Evolutionary conservation across 2,329 filamentous ascomycete species (phyloP).

Genomic region (Sporothrix pseudoabietina): DNA sequence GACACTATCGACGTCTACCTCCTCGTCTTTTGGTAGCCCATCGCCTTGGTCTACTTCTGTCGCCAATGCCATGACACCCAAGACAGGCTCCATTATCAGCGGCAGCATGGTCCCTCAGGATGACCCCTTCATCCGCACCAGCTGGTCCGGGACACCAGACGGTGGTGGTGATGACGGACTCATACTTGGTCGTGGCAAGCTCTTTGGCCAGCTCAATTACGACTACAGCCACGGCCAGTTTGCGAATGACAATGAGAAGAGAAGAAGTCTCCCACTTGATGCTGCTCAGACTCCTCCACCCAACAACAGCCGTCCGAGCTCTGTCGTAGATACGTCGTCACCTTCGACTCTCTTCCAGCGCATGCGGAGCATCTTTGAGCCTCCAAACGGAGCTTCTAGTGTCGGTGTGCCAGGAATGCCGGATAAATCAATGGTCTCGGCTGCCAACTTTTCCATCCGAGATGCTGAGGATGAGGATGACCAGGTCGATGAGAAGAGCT

Average conservation of each 20-base stretch:
- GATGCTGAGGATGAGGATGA: slow-evolving; percentile 32
- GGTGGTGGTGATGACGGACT: slow-evolving; percentile 36
- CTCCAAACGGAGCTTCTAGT: slow-evolving; percentile 29
- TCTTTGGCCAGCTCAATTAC: slow-evolving; percentile 35
- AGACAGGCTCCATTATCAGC: slow-evolving; percentile 28
- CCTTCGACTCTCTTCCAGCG: slow-evolving; percentile 44
- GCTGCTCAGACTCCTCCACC: neutral
- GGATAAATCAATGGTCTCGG: neutral
- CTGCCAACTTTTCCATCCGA: neutral
- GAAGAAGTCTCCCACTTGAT: neutral
- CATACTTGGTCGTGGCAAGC: slow-evolving; percentile 4
- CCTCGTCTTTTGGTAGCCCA: slow-evolving; percentile 37
- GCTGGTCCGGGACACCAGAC: slow-evolving; percentile 37
- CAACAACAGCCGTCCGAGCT: slow-evolving; percentile 29
- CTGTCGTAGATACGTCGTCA: slow-evolving; percentile 29
- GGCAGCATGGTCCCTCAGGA: slow-evolving; percentile 32
- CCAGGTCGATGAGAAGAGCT: slow-evolving; percentile 39
- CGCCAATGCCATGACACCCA: neutral
- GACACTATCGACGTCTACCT: slow-evolving; percentile 40
- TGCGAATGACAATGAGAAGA: slow-evolving; percentile 25
- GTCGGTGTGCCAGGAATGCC: neutral
- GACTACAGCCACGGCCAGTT: slow-evolving; percentile 33
- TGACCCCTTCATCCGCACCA: slow-evolving; percentile 42
- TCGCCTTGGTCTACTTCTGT: slow-evolving; percentile 18
- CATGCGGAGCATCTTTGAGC: slow-evolving; percentile 49